A percentile compares a stretch with the other conserved stretches of the same genome.
These are phyloP conservation scores for Taphrina communis DNA, from an alignment of 1,139 yeast species.

Conservation along the genomic window DNA sequence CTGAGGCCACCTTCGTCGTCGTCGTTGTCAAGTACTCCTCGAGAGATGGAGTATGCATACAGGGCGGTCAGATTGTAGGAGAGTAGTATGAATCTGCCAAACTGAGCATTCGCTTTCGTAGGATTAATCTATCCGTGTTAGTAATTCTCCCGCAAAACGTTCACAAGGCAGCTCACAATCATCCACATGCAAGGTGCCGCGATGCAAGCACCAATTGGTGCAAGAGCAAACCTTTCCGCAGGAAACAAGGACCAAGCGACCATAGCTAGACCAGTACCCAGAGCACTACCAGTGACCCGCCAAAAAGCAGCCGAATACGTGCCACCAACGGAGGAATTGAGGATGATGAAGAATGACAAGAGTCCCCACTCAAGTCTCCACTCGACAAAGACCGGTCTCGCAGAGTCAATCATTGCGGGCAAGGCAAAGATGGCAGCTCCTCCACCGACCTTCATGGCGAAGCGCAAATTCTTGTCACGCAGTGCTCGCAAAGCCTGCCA, in stretches of 20 bases:
- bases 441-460: constrained; percentile 77
- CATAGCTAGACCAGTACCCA: constrained; percentile 71
- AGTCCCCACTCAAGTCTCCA: constrained; percentile 90
- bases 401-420: constrained; percentile 68
- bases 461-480: constrained; percentile 71
- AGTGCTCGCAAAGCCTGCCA: constrained; percentile 58
- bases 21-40: constrained; percentile 63
- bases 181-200: constrained; percentile 72
- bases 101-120: constrained; percentile 45
- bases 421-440: constrained; percentile 73
- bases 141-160: neutral
- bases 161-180: constrained; percentile 61
- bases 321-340: constrained; percentile 87
- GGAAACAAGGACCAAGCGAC: constrained; percentile 64
- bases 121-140: constrained; percentile 54
- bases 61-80: constrained; percentile 81
- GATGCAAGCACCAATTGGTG: constrained; percentile 64
- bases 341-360: constrained; percentile 78
- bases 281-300: constrained; percentile 74
- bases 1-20: constrained; percentile 70
- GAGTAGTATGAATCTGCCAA: constrained; percentile 71
- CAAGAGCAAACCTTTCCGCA: constrained; percentile 63
- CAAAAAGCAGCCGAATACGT: constrained; percentile 74
- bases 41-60: constrained; percentile 72
- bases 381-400: constrained; percentile 61